These are phyloP conservation scores for Phytophthora hibernalis DNA, from an alignment of 352 stramenopile genomes.

Conservation along the genomic window DNA sequence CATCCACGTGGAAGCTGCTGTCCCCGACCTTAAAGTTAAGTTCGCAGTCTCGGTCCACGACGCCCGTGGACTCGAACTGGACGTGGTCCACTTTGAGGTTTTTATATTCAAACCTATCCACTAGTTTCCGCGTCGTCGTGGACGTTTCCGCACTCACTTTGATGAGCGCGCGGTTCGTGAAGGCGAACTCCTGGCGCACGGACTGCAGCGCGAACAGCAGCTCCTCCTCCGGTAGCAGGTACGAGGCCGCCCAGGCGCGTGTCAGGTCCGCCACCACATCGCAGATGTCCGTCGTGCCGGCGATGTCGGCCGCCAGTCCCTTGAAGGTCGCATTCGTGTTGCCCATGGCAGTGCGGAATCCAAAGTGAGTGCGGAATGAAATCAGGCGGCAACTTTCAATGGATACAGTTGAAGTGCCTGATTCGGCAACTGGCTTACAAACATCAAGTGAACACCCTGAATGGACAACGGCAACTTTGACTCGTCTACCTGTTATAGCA, in stretches of 20 bases:
- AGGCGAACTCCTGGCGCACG: slow-evolving; percentile 59
- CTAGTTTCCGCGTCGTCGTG: slow-evolving; percentile 38
- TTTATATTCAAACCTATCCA: slow-evolving; percentile 50
- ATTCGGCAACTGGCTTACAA: slow-evolving; percentile 16
- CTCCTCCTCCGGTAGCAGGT: slow-evolving; percentile 46
- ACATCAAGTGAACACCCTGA: neutral
- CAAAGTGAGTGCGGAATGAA: slow-evolving; percentile 12
- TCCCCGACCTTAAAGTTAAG: slow-evolving; percentile 45
- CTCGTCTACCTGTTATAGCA: neutral
- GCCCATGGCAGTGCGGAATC: slow-evolving; percentile 33
- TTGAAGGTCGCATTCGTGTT: slow-evolving; percentile 45
- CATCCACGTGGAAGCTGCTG: slow-evolving; percentile 37
- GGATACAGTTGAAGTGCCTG: slow-evolving; percentile 27
- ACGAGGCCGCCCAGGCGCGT: slow-evolving; percentile 34
- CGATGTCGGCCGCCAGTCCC: slow-evolving; percentile 50
- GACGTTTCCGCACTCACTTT: slow-evolving; percentile 44
- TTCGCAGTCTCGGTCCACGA: slow-evolving; percentile 58
- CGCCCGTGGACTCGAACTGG: slow-evolving; percentile 53
- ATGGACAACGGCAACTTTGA: slow-evolving; percentile 8
- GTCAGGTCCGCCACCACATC: slow-evolving; percentile 35
- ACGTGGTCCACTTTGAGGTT: slow-evolving; percentile 30
- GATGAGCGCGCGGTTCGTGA: slow-evolving; percentile 63
- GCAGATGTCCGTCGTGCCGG: slow-evolving; percentile 61
- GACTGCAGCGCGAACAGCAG: slow-evolving; percentile 62
- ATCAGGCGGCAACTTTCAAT: slow-evolving; percentile 15